phyloP scores from a whole-genome alignment of 148 eudicot species.

The Bassia scoparia region DNA sequence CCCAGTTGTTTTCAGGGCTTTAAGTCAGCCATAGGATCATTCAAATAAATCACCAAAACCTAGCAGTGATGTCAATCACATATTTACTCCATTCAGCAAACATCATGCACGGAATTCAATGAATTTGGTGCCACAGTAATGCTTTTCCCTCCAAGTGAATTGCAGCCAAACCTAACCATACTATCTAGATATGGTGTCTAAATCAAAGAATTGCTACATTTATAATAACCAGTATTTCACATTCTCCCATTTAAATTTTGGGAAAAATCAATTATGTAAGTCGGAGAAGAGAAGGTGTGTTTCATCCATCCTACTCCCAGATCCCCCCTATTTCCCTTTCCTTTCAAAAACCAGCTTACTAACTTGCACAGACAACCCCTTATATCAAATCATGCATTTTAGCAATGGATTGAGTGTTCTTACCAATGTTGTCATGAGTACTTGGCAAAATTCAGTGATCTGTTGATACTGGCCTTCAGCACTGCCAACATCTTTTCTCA shows the following conservation, averaged over 20 bases:
- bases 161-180: background rate
- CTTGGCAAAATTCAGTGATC: background rate
- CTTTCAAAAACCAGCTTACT: background rate
- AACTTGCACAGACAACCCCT: background rate
- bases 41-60: background rate
- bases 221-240: background rate
- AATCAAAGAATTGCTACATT: background rate
- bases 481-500: background rate
- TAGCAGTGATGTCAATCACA: background rate
- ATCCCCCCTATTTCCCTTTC: accelerated
- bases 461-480: background rate
- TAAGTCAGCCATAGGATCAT: background rate
- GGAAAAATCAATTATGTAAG: background rate
- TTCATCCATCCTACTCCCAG: too few relatives aligned
- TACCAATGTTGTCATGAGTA: background rate
- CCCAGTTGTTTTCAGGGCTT: background rate
- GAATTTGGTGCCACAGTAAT: background rate
- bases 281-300: background rate
- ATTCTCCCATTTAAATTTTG: background rate
- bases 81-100: background rate
- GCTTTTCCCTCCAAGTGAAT: background rate
- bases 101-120: background rate
- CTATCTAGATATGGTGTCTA: background rate
- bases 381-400: background rate
- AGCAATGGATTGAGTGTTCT: background rate